These are phyloP conservation scores for Lumnitzera racemosa DNA, from an alignment of 345 rosid genomes.

Conservation along the genomic window DNA sequence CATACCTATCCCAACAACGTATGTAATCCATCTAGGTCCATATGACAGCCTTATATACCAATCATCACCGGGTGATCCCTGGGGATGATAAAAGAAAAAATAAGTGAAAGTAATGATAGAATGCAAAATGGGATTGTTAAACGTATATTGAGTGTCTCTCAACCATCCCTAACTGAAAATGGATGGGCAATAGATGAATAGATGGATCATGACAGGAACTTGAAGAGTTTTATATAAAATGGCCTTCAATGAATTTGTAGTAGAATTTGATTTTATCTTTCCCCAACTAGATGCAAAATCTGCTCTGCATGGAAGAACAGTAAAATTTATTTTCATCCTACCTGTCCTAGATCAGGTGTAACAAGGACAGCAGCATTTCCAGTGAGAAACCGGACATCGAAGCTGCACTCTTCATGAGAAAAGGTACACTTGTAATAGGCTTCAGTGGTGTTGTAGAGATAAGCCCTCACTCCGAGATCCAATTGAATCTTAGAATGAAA, in stretches of 20 bases:
- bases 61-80: constrained; percentile 44
- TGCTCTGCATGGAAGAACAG: background rate
- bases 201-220: too few species aligned
- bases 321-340: constrained; percentile 14
- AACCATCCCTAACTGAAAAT: too few species aligned
- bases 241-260: too few species aligned
- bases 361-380: constrained; percentile 61
- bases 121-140: background rate
- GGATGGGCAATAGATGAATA: too few species aligned
- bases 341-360: constrained; percentile 62
- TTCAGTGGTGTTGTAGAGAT: constrained; percentile 60
- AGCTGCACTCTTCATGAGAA: constrained; percentile 39
- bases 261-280: too few species aligned
- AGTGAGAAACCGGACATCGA: constrained; percentile 50
- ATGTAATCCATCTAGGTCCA: constrained; percentile 89
- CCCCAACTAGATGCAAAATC: too few species aligned
- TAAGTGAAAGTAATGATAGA: constrained; percentile 5
- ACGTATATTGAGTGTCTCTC: too few species aligned
- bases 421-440: constrained; percentile 81
- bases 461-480: constrained; percentile 42
- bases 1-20: constrained; percentile 76
- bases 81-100: constrained; percentile 19
- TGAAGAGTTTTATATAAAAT: too few species aligned
- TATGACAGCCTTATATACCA: constrained; percentile 73
- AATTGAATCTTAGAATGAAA: constrained; percentile 52